Conservation (phyloP, 1,139 yeast species). For the Blastobotrys illinoisensis region DNA sequence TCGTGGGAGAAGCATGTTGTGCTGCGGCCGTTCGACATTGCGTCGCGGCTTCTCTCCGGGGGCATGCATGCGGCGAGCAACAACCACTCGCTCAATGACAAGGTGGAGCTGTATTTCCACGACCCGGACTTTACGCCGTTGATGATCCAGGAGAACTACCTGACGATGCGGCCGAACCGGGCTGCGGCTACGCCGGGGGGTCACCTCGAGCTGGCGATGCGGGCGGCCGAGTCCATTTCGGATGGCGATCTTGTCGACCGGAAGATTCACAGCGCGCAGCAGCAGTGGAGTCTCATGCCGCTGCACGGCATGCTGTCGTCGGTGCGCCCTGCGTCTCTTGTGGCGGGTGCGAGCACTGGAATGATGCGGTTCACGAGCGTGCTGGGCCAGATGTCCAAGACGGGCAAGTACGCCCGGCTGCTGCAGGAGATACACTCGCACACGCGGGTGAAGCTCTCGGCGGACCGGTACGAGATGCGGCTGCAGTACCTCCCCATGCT, state of each 20-base stretch:
- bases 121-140: conserved; percentile 93
- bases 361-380: conserved; percentile 78
- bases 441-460: conserved; percentile 70
- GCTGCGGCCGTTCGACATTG: conserved; percentile 90
- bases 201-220: conserved; percentile 59
- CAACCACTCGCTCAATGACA: conserved; percentile 61
- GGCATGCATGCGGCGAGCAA: conserved; percentile 53
- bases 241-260: conserved; percentile 75
- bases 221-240: conserved; percentile 83
- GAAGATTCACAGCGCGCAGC: conserved; percentile 83
- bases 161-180: conserved; percentile 51
- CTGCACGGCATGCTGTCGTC: conserved; percentile 86
- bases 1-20: conserved; percentile 87
- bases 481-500: conserved; percentile 70
- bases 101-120: conserved; percentile 84
- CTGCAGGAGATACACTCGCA: conserved; percentile 88
- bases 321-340: conserved; percentile 69
- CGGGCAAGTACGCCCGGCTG: conserved; percentile 68
- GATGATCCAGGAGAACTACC: conserved; percentile 93
- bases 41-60: conserved; percentile 62
- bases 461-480: conserved; percentile 71
- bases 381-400: conserved; percentile 88
- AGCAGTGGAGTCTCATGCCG: conserved; percentile 94
- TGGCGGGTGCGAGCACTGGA: conserved; percentile 67
- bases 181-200: conserved; percentile 26